Percentiles rank a stretch among this genome's conserved stretches.
Conservation (phyloP, 2,329 filamentous ascomycete species). For the Cladosporium oxysporum region DNA sequence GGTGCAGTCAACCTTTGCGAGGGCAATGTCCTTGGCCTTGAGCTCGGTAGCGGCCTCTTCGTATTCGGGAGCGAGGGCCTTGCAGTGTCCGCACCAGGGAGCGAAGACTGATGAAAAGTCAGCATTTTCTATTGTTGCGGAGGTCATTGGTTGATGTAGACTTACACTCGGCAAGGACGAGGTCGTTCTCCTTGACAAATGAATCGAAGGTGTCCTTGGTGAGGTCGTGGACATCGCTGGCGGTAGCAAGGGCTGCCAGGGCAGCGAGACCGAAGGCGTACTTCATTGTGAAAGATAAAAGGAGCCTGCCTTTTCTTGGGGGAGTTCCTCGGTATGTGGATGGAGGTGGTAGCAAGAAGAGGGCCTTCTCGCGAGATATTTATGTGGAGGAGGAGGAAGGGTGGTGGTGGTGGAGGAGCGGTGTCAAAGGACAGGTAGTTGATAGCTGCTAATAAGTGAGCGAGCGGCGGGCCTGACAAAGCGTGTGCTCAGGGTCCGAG, state of each 20-base stretch:
- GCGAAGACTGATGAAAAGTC: conserved; percentile 69
- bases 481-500: neutral
- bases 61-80: conserved; percentile 92
- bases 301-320: neutral
- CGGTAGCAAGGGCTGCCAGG: conserved; percentile 62
- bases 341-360: conserved; percentile 15
- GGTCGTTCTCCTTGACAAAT: conserved; percentile 81
- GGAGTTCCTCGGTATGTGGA: neutral
- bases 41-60: conserved; percentile 81
- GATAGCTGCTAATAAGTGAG: neutral
- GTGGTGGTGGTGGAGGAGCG: neutral
- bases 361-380: conserved; percentile 11
- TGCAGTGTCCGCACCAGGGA: conserved; percentile 98
- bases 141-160: conserved; percentile 23
- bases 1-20: conserved; percentile 93
- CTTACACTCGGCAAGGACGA: conserved; percentile 94
- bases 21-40: conserved; percentile 83
- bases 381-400: neutral
- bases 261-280: conserved; percentile 45
- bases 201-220: conserved; percentile 84
- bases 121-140: conserved; percentile 5
- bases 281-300: conserved; percentile 25
- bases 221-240: conserved; percentile 81
- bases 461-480: neutral
- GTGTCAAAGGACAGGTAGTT: neutral